Evolutionary conservation across 2,329 filamentous ascomycete species (phyloP).

Genomic region (Cryphonectria nitschkei): DNA sequence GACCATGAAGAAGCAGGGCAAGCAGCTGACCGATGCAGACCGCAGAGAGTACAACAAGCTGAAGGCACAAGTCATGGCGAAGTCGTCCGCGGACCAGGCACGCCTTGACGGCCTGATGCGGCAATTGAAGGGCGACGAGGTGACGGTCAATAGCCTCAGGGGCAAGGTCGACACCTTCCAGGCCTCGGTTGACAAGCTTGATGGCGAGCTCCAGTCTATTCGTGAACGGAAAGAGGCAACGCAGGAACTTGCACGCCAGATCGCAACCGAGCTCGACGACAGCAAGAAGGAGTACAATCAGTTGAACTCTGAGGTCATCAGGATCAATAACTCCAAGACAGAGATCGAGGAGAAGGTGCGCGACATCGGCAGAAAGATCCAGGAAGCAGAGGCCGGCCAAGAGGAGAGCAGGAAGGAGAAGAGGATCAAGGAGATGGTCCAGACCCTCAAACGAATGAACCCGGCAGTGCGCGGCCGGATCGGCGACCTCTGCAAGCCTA

Average conservation of each 20-base stretch:
- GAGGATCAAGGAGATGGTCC: slow-evolving; percentile 79
- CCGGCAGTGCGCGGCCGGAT: slow-evolving; percentile 90
- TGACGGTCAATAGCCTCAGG: slow-evolving; percentile 86
- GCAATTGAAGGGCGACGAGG: slow-evolving; percentile 88
- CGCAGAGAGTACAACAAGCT: slow-evolving; percentile 87
- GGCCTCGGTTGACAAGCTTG: slow-evolving; percentile 72
- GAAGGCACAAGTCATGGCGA: slow-evolving; percentile 81
- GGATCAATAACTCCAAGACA: slow-evolving; percentile 78
- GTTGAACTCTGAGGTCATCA: slow-evolving; percentile 79
- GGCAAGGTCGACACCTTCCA: slow-evolving; percentile 83
- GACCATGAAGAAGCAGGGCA: slow-evolving; percentile 82
- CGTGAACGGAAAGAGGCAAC: slow-evolving; percentile 68
- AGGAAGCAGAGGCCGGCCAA: slow-evolving; percentile 82
- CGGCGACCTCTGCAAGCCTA: slow-evolving; percentile 90
- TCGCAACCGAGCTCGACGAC: slow-evolving; percentile 75
- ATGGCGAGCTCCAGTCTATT: slow-evolving; percentile 71
- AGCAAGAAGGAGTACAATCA: slow-evolving; percentile 93
- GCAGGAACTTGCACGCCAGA: slow-evolving; percentile 65
- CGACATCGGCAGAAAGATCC: slow-evolving; percentile 77
- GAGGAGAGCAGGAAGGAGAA: slow-evolving; percentile 84
- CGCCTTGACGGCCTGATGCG: slow-evolving; percentile 85
- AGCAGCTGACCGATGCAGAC: slow-evolving; percentile 82
- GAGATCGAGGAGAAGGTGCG: slow-evolving; percentile 92
- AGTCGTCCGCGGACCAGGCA: slow-evolving; percentile 77
- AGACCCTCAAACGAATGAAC: slow-evolving; percentile 85